Base-by-base conservation (phyloP, 1,284 basidiomycete species). In the Phellopilus nigrolimitatus region DNA sequence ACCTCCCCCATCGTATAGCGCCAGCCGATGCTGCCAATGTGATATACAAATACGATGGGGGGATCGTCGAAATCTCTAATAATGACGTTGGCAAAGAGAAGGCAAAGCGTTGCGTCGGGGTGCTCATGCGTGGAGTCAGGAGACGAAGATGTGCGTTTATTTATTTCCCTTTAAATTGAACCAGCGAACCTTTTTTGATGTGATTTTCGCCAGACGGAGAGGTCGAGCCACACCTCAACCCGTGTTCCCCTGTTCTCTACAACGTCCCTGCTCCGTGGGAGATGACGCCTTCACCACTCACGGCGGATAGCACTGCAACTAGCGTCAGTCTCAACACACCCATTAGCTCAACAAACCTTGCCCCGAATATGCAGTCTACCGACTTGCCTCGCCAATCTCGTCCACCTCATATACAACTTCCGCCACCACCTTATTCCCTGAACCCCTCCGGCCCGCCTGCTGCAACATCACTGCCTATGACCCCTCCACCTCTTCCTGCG, bases 1-100 rank as follows among this genome's bases (percentile, higher is more conserved):
- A 91, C 62, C 66, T 83, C 24, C 69, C 72, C 17, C 71, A 69
- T 33, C 68, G 68, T 39, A 71, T 88, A 19, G 71, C 83, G 56
- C 79, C 82, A 8, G 66, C 72, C 48, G 67, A 69, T 37, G 81
- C 80, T 4, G 60, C 71, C 22, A 67, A 67, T 22, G 63, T 79
- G 38, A 66, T 83, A 27, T 64, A 71, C 21, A 63, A 66, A 31
- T 82, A 82, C 60, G 82, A 86, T 33, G 52, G 52, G 10, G 52
- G 52, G 10, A 54, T 54, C 27, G 47, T 54, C 10, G 52, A 54
- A 19, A 49, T 54, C 13, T 54, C 52, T 15, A 45, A 42, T 19
- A 49, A 49, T 28, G 52, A 54, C 7, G 21, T 38, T 8, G 52
- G 52, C 24, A 43, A 34, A 36, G 52, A 54, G 17, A 54, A 54